A percentile compares a stretch with the other conserved stretches of the same genome.
phyloP scores from a whole-genome alignment of 2,329 filamentous ascomycete species.

The Ophiostoma australiae region DNA sequence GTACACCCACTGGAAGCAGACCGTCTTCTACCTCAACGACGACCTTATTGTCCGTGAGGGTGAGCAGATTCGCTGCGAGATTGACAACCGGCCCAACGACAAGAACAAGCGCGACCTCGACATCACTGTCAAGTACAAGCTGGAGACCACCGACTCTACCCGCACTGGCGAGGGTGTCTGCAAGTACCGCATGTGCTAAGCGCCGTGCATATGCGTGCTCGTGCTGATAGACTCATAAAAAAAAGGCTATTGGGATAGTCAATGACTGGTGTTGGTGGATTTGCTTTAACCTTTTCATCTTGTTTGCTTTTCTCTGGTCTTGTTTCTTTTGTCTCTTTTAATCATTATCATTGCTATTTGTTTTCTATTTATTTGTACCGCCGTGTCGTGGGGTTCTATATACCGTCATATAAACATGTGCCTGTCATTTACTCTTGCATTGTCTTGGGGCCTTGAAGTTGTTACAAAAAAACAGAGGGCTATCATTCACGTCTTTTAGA shows the following conservation, averaged over 20 bases:
- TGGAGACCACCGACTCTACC: slow-evolving; percentile 69
- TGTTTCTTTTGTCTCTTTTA: slow-evolving; percentile 5
- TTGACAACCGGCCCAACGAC: slow-evolving; percentile 82
- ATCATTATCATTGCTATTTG: neutral
- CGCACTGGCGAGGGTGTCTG: slow-evolving; percentile 65
- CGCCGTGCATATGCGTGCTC: neutral
- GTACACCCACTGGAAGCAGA: slow-evolving; percentile 99
- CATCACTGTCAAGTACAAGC: slow-evolving; percentile 77
- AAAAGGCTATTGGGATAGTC: neutral
- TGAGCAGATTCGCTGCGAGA: slow-evolving; percentile 67
- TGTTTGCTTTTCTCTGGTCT: slow-evolving; percentile 9
- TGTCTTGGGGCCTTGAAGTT: neutral
- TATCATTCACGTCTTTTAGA: neutral
- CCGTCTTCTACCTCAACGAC: slow-evolving; percentile 94
- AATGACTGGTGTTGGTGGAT: slow-evolving; percentile 15
- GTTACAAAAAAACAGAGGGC: neutral
- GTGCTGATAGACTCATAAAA: neutral
- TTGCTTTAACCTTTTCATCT: neutral
- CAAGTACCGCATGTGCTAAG: slow-evolving; percentile 73
- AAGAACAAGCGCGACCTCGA: slow-evolving; percentile 95
- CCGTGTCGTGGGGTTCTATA: neutral
- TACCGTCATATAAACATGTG: neutral
- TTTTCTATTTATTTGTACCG: neutral
- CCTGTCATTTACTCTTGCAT: neutral
- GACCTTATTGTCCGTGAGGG: slow-evolving; percentile 86